Evolutionary conservation across 2,329 filamentous ascomycete species (phyloP), one percentile per base, ranked within the genome.

Genomic region (Aspergillus flavus): DNA sequence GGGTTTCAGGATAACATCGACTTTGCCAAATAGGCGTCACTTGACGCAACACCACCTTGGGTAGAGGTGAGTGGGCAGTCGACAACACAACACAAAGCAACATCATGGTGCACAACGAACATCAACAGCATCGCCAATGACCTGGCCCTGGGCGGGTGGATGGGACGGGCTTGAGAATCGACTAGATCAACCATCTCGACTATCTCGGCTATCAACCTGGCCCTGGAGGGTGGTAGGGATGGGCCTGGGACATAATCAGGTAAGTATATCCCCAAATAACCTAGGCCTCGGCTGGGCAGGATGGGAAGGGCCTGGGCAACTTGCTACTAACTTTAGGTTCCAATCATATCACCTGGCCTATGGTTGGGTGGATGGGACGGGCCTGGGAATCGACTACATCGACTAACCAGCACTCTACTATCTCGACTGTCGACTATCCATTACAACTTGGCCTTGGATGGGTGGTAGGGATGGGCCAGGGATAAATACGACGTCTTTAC

Each of bases 381-480:
- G 46, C 46, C 26, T 26, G 46, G 46, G 46, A 48, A n/a, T 19
- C 36, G 36, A 43, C 41, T 21, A 43, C 7, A 3, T 21, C 19
- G 19, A n/a, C 19, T 21, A 21, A 36, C 9, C 9, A 32, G 2
- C 32, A 32, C 32, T 11, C 32, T 7, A 5, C 5, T 6, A 30
- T 30, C 28, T 30, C 28, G 28, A 5, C 28, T 30, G 28, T 30
- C 5, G 28, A 30, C 28, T 30, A 7, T 30, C 32, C 0, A 32
- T 32, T 32, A 32, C 32, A 32, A 19, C 54, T 45, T 26, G 28
- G 53, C 52, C 59, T 53, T 53, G 55, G 60, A 30, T 39, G 54
- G 32, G 32, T 53, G 55, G 64, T 58, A 60, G 61, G 64, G 66
- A 63, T 41, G 62, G 66, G 62, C 62, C 48, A 62, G 62, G 61